These are phyloP conservation scores for Bipolaris bicolor DNA, from an alignment of 2,329 filamentous ascomycete species.

Conservation along the genomic window DNA sequence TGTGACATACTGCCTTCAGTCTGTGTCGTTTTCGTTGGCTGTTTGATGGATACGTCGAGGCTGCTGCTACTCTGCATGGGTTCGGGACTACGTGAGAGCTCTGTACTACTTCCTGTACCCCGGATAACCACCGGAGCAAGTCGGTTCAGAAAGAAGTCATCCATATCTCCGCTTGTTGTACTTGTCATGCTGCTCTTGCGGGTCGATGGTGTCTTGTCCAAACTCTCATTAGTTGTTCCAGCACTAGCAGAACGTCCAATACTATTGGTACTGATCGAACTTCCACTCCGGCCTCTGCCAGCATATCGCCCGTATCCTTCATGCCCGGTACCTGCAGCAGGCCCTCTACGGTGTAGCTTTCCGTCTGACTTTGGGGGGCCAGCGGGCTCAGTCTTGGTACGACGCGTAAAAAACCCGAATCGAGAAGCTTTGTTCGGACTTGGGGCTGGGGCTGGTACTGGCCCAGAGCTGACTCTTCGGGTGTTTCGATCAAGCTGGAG, in stretches of 20 bases:
- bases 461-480: conserved; percentile 35
- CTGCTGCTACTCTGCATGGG: conserved; percentile 46
- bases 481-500: conserved; percentile 43
- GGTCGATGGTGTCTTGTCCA: conserved; percentile 44
- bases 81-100: conserved; percentile 45
- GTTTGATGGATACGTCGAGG: conserved; percentile 34
- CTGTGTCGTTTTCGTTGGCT: conserved; percentile 26
- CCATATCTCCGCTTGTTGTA: conserved; percentile 52
- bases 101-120: conserved; percentile 51
- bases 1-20: conserved; percentile 27
- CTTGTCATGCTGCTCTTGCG: conserved; percentile 53
- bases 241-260: conserved; percentile 56
- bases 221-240: conserved; percentile 47
- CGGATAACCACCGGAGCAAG: conserved; percentile 54
- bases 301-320: conserved; percentile 79
- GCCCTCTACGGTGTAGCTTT: conserved; percentile 68
- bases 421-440: conserved; percentile 65
- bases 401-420: conserved; percentile 79
- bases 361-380: conserved; percentile 64
- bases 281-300: conserved; percentile 68
- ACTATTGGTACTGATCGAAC: conserved; percentile 58
- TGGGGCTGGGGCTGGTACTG: conserved; percentile 55
- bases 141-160: conserved; percentile 55
- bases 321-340: conserved; percentile 89
- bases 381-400: conserved; percentile 68